Evolutionary conservation across 2,329 filamentous ascomycete genomes (phyloP).

Genomic region (Trichophyton verrucosum): DNA sequence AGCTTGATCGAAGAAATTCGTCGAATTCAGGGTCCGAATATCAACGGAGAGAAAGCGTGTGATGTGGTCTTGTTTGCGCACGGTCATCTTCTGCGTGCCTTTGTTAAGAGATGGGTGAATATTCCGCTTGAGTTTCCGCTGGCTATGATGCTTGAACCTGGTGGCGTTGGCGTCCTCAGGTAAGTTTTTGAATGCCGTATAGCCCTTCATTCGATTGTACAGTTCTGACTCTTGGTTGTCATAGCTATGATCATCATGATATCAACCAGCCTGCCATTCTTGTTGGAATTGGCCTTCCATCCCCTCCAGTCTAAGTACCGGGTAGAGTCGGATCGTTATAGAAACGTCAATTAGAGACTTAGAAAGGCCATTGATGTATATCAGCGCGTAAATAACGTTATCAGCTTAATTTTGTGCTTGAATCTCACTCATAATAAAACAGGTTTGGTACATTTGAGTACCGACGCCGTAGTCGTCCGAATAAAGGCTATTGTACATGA

Average conservation of each 20-base stretch:
- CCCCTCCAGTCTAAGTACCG: neutral
- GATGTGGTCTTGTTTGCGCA: conserved; percentile 33
- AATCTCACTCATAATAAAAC: conserved; percentile 2
- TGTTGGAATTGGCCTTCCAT: conserved; percentile 8
- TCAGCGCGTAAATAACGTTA: neutral
- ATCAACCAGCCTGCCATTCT: conserved; percentile 7
- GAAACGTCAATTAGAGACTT: neutral
- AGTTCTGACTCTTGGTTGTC: neutral
- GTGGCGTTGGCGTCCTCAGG: conserved; percentile 6
- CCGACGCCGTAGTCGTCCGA: neutral
- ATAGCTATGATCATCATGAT: conserved; percentile 4
- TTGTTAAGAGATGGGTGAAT: conserved; percentile 37
- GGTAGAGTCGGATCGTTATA: neutral
- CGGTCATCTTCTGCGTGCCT: conserved; percentile 36
- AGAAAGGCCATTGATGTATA: neutral
- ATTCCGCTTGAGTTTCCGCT: conserved; percentile 31
- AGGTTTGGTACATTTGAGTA: neutral
- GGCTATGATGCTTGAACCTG: conserved; percentile 29
- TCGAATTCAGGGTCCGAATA: conserved; percentile 28
- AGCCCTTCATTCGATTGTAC: neutral
- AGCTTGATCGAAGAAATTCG: conserved; percentile 32
- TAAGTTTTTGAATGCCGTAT: neutral
- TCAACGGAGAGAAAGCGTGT: conserved; percentile 29
- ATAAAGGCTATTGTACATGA: conserved; percentile 1
- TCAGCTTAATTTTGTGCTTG: neutral